Evolutionary conservation across 352 stramenopile species (phyloP).

Genomic region (Phytophthora pini): DNA sequence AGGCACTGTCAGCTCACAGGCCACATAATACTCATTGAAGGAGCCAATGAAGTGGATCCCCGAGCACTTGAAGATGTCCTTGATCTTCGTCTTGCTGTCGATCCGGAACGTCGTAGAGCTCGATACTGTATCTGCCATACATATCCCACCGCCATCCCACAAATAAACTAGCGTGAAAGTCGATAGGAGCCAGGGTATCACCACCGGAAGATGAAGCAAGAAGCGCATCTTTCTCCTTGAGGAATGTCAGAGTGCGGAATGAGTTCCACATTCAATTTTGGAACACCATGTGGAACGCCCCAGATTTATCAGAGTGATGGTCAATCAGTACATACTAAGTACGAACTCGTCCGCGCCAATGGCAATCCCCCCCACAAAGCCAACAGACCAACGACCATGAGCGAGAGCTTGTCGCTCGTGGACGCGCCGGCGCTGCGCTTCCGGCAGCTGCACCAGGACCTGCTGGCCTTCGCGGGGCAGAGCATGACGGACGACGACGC

Average conservation of each 20-base stretch:
- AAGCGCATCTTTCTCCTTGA: conserved; percentile 19
- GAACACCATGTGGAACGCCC: conserved; percentile 8
- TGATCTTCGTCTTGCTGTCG: conserved; percentile 53
- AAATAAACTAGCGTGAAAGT: neutral
- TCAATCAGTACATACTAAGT: conserved; percentile 24
- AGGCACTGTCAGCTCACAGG: conserved; percentile 59
- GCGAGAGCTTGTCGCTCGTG: conserved; percentile 48
- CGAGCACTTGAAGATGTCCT: conserved; percentile 77
- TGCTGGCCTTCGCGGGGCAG: conserved; percentile 68
- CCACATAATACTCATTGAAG: conserved; percentile 88
- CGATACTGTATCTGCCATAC: conserved; percentile 13
- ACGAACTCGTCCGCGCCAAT: conserved; percentile 38
- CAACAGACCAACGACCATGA: conserved; percentile 34
- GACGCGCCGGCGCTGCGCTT: conserved; percentile 71
- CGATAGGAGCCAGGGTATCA: conserved; percentile 11
- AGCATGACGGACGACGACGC: conserved; percentile 75
- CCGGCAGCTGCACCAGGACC: conserved; percentile 76
- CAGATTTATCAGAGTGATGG: conserved; percentile 31
- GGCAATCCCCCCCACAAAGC: conserved; percentile 34
- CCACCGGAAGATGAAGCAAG: neutral
- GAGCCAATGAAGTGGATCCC: conserved; percentile 66
- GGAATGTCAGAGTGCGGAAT: conserved; percentile 14
- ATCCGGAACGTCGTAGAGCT: conserved; percentile 53
- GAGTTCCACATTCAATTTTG: conserved; percentile 12
- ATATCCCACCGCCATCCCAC: neutral